Percentiles rank a stretch among this genome's conserved stretches.
These are phyloP conservation scores for Filosporella fistucella DNA, from an alignment of 495 filamentous ascomycete genomes.

Conservation along the genomic window DNA sequence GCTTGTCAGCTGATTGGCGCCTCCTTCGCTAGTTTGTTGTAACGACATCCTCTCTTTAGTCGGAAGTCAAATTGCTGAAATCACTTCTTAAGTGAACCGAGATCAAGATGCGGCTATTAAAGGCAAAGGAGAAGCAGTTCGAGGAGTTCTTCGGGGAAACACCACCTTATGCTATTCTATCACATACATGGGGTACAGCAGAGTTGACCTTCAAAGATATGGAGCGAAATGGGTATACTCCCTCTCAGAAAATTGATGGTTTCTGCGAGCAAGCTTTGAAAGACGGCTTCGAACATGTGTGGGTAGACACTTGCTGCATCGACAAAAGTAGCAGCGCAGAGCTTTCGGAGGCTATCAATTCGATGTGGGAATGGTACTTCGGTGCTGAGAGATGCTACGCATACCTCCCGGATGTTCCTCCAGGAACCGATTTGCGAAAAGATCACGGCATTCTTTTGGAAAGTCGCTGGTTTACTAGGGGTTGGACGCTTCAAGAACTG, in stretches of 20 bases:
- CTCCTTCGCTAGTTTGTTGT: no score
- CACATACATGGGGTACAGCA: not conserved
- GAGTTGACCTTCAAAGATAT: not conserved
- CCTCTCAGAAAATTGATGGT: constrained; percentile 1
- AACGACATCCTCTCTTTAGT: no score
- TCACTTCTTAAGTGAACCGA: no score
- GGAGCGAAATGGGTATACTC: not conserved
- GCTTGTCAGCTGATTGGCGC: no score
- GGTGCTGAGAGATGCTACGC: constrained; percentile 11
- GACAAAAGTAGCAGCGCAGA: not conserved
- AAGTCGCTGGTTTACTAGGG: constrained; percentile 27
- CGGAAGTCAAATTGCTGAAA: no score
- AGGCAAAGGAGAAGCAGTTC: no score
- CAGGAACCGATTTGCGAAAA: not conserved
- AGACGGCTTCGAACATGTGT: constrained; percentile 26
- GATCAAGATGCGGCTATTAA: no score
- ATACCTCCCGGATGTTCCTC: constrained; percentile 2
- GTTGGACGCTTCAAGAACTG: constrained; percentile 37
- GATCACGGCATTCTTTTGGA: not conserved
- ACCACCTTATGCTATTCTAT: not conserved
- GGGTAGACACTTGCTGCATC: constrained; percentile 42
- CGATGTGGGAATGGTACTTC: constrained; percentile 26
- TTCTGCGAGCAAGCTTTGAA: constrained; percentile 10
- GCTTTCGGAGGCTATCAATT: constrained; percentile 14
- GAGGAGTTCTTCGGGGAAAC: not conserved